Base-by-base conservation (phyloP, 768 basidiomycete genomes). In the Leccinellum luteum region DNA sequence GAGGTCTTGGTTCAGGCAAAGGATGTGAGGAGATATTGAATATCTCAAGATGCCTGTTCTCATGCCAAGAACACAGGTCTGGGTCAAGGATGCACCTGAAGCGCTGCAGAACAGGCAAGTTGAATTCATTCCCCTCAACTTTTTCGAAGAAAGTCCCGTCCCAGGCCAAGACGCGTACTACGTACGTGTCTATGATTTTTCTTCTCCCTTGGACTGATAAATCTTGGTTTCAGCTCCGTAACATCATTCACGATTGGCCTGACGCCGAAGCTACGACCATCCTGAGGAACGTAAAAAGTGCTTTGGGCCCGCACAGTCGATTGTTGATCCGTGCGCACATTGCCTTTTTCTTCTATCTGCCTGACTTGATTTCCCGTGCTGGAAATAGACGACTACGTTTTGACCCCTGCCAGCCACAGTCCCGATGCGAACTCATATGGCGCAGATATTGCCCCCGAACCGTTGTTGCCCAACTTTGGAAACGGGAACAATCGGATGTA, bases 381-480 rank as follows among this genome's bases (percentile, higher is more conserved):
- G 17, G 35, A 19, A 48, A 54, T n/a, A 71, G 69, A 69, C 12
- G 68, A 69, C 51, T 64, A 62, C 6, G 60, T 61, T n/a, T 17
- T 69, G 48, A 57, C 35, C 27, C 44, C 57, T 9, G 64, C 62
- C 27, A 43, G 58, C 25, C 58, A 49, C 27, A 57, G 57, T 21
- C 44, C 52, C 8, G 54, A 30, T 23, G 43, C 50, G 3, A 52
- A 56, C 4, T 56, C 54, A 3, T 58, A 52, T 35, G 59, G 56
- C 35, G 45, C 60, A 69, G 66, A 67, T 9, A 45, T 63, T 59
- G 79, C 78, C 1, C 80, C 79, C 0, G 74, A 75, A 52, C 81
- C 79, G 0, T 66, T 83, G 50, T 69, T 82, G 2, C 74, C 81
- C 6, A 81, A 81, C 63, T 81, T 75, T 53, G 80, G 79, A 15